These are phyloP conservation scores for Vitis cinerea DNA, from an alignment of 164 flowering plant species.

Conservation along the genomic window DNA sequence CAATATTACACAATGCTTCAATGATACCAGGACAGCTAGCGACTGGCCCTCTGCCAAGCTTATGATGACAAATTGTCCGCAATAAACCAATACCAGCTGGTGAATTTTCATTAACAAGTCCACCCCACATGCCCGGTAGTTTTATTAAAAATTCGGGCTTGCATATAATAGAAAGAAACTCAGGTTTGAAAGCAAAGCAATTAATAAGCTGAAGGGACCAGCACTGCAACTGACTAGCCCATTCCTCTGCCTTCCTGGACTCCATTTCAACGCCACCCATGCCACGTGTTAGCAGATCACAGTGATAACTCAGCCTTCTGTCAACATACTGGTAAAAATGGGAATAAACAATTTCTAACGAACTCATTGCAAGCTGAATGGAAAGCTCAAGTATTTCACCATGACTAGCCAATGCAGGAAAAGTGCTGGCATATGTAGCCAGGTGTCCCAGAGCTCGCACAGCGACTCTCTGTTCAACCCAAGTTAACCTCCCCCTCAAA, in stretches of 20 bases:
- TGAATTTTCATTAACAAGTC: conserved; percentile 96
- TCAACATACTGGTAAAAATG: conserved; percentile 89
- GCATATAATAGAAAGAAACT: conserved; percentile 89
- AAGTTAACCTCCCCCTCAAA: conserved; percentile 86
- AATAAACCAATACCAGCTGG: conserved; percentile 97
- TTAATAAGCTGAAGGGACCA: conserved; percentile 99
- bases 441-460: conserved; percentile 96
- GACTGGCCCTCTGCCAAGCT: conserved; percentile 86
- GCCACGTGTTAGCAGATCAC: conserved; percentile 97
- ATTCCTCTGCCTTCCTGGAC: conserved; percentile 98
- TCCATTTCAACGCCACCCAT: conserved; percentile 99
- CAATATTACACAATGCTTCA: conserved; percentile 90
- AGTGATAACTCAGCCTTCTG: conserved; percentile 84
- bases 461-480: conserved; percentile 99
- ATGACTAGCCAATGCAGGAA: conserved; percentile 77
- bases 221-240: conserved; percentile 99
- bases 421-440: conserved; percentile 88
- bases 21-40: conserved; percentile 77
- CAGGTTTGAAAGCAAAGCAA: conserved; percentile 95
- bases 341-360: conserved; percentile 89
- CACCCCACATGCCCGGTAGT: conserved; percentile 99
- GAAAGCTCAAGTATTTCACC: conserved; percentile 94
- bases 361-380: conserved; percentile 90
- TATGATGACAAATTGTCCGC: conserved; percentile 92
- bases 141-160: conserved; percentile 80